Base-by-base conservation (phyloP, 192 early-diverging fungal genomes). In the Linnemannia exigua region DNA sequence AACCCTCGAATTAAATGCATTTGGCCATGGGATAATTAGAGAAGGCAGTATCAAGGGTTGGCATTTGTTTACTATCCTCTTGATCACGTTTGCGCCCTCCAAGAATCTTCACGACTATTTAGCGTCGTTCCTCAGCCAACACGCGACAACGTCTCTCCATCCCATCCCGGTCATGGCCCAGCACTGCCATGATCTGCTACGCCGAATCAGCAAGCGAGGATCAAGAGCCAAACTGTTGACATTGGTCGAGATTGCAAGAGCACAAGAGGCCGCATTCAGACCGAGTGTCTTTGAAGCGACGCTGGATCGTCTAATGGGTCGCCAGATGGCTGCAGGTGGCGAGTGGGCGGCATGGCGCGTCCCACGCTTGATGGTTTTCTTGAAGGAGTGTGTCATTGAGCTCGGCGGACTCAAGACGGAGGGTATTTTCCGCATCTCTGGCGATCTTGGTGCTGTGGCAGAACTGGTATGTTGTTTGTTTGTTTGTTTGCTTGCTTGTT, bases 361-460 rank as follows among this genome's bases (percentile, higher is more conserved):
- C 25, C 98, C 98, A 6, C 91, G 92, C 9, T 91, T 99, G 41
- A 92, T 99, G 22, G 92, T 94, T 38, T 96, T 96, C 76, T 89
- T 99, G 71, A 91, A 94, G 5, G 91, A 93, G 17, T 88, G 92
- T 11, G 95, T 99, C 35, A 75, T 94, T 28, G 84, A 92, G 1
- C 91, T 98, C 35, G 92, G 95, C 47, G 98, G 98, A 19, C 91
- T 90, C 38, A 72, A 87, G 67, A 93, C 96, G 17, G 97, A 99
- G 87, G 98, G 98, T 41, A 97, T 99, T 70, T 99, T 99, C 87
- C 93, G 98, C 73, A 96, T 99, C 19, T 96, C 98, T 28, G 98
- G 96, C 31, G 97, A 98, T 87, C 93, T 92, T 37, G 97, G 98
- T 68, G 89, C 91, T 31, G 97, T 99, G 15, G 93, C 96, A 28